Evolutionary conservation across 176 grass and related monocot genomes (phyloP), one percentile per base, ranked within the genome.

Genomic region (Calamus simplicifolius): DNA sequence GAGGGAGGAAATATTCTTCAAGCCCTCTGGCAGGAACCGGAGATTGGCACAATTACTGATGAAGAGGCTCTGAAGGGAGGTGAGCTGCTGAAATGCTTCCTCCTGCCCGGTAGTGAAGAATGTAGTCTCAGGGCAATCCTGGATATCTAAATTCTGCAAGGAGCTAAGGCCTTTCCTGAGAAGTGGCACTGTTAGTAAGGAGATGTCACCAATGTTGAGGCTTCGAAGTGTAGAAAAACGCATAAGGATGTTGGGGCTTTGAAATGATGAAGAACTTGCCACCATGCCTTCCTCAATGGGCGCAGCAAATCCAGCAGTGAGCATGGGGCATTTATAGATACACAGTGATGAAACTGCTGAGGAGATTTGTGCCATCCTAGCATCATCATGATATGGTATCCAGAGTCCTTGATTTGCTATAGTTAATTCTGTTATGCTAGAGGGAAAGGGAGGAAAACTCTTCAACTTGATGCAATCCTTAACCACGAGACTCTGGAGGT

Each of bases 391-490:
- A 63, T 81, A 73, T 64, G 83, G 77, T 30, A 81, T 48, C 73
- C 73, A 86, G 49, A 81, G 81, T 27, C 83, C 77, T 53, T 77
- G 60, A 56, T 54, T 73, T 80, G 58, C 52, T 62, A 35, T 28
- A n/a, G 77, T 81, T 56, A 86, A 53, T 19, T 77, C 73, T 25
- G 78, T 73, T 58, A 86, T 61, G 48, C 51, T 68, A 50, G 69
- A 57, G 53, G 79, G 79, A 48, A 87, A 27, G 43, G 78, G 83
- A 61, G 74, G 79, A 6, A 75, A n/a, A 2, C 25, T 61, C 64
- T 56, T 58, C 7, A 87, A 69, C 71, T 78, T 82, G 61, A 50
- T 49, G 54, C 84, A 87, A 51, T 87, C 79, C 65, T 82, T 82
- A n/a, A 82, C 69, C 62, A 81, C 64, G 18, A 81, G 5, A 15